phyloP scores from a whole-genome alignment of 2,329 filamentous ascomycete genomes.

The Alternaria brassicicola region DNA sequence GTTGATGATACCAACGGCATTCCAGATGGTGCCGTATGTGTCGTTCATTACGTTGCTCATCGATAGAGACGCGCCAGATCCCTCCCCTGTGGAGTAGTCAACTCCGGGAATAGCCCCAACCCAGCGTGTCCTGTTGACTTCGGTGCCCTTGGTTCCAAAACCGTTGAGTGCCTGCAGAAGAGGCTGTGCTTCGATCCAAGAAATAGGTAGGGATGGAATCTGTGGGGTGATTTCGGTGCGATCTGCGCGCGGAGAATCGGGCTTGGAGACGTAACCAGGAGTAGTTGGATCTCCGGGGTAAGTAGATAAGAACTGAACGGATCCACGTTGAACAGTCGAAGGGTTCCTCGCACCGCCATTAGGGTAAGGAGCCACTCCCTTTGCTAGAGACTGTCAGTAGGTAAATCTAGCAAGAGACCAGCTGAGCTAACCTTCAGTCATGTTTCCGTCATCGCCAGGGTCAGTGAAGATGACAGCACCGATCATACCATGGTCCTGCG shows the following conservation, averaged over 20 bases:
- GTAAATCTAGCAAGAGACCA: neutral
- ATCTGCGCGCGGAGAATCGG: slow-evolving; percentile 73
- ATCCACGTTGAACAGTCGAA: slow-evolving; percentile 54
- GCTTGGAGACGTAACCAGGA: slow-evolving; percentile 78
- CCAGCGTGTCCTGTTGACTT: slow-evolving; percentile 50
- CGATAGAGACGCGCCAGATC: slow-evolving; percentile 58
- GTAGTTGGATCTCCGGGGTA: slow-evolving; percentile 53
- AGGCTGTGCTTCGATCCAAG: slow-evolving; percentile 79
- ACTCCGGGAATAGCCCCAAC: slow-evolving; percentile 46
- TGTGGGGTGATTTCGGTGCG: slow-evolving; percentile 68
- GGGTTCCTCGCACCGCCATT: slow-evolving; percentile 54
- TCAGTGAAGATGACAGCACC: slow-evolving; percentile 55
- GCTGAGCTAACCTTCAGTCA: slow-evolving; percentile 44
- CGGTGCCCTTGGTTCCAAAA: slow-evolving; percentile 66
- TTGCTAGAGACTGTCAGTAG: slow-evolving; percentile 30
- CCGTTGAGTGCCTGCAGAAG: slow-evolving; percentile 83
- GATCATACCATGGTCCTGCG: slow-evolving; percentile 54
- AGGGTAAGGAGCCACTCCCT: slow-evolving; percentile 54
- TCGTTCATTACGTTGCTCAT: slow-evolving; percentile 77
- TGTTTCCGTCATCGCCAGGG: slow-evolving; percentile 54
- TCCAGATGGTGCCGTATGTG: slow-evolving; percentile 80
- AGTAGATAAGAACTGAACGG: slow-evolving; percentile 66
- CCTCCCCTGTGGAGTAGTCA: slow-evolving; percentile 49
- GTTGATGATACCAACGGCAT: slow-evolving; percentile 72
- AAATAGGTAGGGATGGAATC: slow-evolving; percentile 87